phyloP scores from a whole-genome alignment of 306 rosid species.

The Echinosophora koreensis region DNA sequence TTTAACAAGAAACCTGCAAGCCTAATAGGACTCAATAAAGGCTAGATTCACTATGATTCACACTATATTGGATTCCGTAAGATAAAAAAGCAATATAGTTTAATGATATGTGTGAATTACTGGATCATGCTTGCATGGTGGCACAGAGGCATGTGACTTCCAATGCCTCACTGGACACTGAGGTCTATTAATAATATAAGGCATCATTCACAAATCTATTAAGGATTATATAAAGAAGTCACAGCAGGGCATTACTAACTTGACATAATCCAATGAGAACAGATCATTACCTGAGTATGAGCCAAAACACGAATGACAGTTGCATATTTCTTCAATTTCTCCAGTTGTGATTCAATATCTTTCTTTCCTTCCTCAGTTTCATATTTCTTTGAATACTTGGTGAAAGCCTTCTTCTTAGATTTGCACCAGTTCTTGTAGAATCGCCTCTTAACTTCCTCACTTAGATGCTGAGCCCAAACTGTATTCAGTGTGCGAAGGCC shows the following conservation, averaged over 20 bases:
- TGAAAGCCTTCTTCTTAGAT: conserved; percentile 85
- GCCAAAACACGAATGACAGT: conserved; percentile 77
- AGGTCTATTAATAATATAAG: not conserved
- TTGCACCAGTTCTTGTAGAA: conserved; percentile 88
- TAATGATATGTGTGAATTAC: not conserved
- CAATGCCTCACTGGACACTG: not conserved
- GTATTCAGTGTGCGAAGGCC: conserved; percentile 75
- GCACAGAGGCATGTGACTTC: not conserved
- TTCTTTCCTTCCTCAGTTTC: conserved; percentile 76
- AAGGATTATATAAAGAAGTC: not conserved
- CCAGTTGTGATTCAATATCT: conserved; percentile 62
- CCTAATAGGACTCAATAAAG: not conserved
- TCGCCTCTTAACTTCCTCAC: conserved; percentile 75
- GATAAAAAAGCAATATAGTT: not conserved
- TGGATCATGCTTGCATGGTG: not conserved
- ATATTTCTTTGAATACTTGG: conserved; percentile 63
- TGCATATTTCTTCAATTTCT: conserved; percentile 74
- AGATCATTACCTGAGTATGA: conserved; percentile 72
- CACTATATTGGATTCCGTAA: not conserved
- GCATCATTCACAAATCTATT: not conserved
- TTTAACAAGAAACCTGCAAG: not conserved
- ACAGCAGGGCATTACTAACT: not conserved
- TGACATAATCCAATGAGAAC: not conserved
- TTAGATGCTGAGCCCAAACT: conserved; percentile 87
- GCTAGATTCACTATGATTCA: not conserved